A percentile compares a stretch with the other conserved stretches of the same genome.
phyloP scores from a whole-genome alignment of 75 land plant species.

The Picea glauca region DNA sequence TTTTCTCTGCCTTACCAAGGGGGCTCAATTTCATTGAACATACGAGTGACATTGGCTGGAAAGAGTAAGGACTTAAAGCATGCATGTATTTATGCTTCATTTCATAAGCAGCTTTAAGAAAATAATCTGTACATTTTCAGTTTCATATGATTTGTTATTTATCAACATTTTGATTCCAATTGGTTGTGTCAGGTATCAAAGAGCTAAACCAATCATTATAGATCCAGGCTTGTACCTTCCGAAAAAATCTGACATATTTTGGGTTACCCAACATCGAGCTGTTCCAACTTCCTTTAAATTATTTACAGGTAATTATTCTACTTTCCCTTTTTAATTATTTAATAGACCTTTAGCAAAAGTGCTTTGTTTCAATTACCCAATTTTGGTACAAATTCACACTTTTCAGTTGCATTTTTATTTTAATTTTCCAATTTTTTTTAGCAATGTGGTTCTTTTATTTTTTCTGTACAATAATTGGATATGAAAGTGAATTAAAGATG shows the following conservation, averaged over 20 bases:
- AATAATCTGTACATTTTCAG: not conserved
- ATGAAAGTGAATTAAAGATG: not conserved
- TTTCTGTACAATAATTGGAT: not conserved
- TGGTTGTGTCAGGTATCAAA: constrained; percentile 17
- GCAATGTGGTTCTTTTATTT: not conserved
- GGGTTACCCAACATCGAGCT: constrained; percentile 32
- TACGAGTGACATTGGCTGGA: constrained; percentile 73
- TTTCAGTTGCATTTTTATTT: not conserved
- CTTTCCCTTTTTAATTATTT: not conserved
- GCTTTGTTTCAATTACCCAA: not conserved
- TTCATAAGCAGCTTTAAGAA: not conserved
- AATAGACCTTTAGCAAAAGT: too few species aligned
- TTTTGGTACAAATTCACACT: not conserved
- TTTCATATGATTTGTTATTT: not conserved
- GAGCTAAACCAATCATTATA: constrained; percentile 54
- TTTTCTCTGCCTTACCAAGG: constrained; percentile 66
- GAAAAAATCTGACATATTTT: constrained; percentile 43
- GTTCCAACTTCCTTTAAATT: constrained; percentile 48
- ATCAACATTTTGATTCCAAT: not conserved
- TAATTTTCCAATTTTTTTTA: not conserved
- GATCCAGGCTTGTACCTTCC: constrained; percentile 55
- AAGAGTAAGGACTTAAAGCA: constrained; percentile 45
- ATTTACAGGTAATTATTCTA: constrained; percentile 38
- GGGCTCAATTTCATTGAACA: constrained; percentile 75
- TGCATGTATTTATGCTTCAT: not conserved